Evolutionary conservation across 2,329 filamentous ascomycete genomes (phyloP), one percentile per base, ranked within the genome.

Genomic region (Aspergillus bombycis): DNA sequence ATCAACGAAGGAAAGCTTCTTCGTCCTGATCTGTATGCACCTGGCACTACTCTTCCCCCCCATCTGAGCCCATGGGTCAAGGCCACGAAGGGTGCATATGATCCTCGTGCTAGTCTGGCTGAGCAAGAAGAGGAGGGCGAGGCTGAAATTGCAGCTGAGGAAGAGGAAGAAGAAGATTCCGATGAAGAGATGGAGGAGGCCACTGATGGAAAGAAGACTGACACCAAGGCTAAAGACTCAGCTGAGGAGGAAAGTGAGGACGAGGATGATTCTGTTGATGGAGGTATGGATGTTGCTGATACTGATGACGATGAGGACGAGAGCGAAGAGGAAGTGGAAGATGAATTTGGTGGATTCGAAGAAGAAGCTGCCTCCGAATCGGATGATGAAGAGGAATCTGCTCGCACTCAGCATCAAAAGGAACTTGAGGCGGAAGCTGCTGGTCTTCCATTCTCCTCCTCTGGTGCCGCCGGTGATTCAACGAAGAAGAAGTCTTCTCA

Each of bases 61-160:
- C 95, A 99, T 84, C 80, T 99, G 71, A 98, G 94, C 78, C 95
- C 95, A 30, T 99, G 96, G 85, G 93, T 98, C 67, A 94, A 94
- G 84, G 85, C 88, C 65, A 91, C 89, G 64, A 90, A 91, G 75
- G 94, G 94, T 62, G 90, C 90, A 71, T 99, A 99, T 77, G 95
- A 99, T 77, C 95, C 95, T 52, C 95, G 91, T 21, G 84, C 92
- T 64, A 88, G 92, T 41, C 84, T 98, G 61, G 93, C 91, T 65
- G 93, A 94, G 66, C 94, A 97, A 78, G 91, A 97, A 79, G 88
- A 89, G 23, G 93, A 95, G 75, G 91, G 88, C 16, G 94, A 97
- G 80, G 93, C 91, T 11, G 85, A 96, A 60, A 86, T 88, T 60
- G 88, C 86, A 53, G 89, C 87, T 58, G 89, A 90, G 9, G 82